Base-by-base conservation (phyloP, 306 rosid genomes). In the Pyrus communis region DNA sequence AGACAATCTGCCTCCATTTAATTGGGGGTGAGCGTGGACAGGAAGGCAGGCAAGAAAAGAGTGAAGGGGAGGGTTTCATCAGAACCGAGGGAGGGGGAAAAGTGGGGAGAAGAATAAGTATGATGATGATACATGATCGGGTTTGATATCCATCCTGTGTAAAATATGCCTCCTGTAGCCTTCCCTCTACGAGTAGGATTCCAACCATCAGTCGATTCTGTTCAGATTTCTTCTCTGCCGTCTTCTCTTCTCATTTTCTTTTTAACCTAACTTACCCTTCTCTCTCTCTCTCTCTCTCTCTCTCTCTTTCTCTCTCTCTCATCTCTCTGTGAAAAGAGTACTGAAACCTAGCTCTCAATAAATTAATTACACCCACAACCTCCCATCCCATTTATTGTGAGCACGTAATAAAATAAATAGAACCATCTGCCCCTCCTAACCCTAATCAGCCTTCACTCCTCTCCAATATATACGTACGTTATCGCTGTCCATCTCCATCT, bases 71-170 rank as follows among this genome's bases (percentile, higher is more conserved):
- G 77, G 77, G 69, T 86, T 82, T 85, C 95, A 79, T 81, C 87
- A 89, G 67, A 71, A 86, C 81, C 88, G 90, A 89, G 91, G 91
- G 65, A 49, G 9, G 67, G 77, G 67, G 43, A 22, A 62, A 28
- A 9, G 9, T 38, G 42, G 42, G 59, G 59, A 51, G 74, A 13
- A 75, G 83, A 77, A 87, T 80, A 82, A 81, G 82, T 9, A 86
- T 85, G 87, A 92, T 86, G 89, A 86, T 83, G 81, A 82, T 38
- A 38, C 42, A 7, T 86, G 72, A 80, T 67, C 40, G 25, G 25
- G 63, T 11, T 58, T 58, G 66, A 12, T 60, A 46, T 14, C 54
- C 54, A 46, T 46, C 55, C 66, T 63, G 33, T 12, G 19, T 70
- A 35, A 84, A 84, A 87, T 83, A 81, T 88, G 83, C 90, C 80